Evolutionary conservation across 345 rosid species (phyloP).

Genomic region (Populus alba): DNA sequence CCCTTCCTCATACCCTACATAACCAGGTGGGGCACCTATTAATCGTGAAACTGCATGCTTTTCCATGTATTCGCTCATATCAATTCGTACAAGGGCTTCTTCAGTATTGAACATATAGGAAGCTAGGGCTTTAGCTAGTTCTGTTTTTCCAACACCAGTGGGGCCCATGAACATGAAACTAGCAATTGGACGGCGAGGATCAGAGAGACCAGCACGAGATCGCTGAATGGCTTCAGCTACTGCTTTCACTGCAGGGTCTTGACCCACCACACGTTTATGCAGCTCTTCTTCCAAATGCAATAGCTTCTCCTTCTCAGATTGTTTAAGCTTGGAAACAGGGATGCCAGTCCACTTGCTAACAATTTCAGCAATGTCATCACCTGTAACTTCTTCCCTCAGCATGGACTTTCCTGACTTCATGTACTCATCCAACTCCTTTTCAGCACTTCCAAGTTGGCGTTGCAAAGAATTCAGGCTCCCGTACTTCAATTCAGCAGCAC

Average conservation of each 20-base stretch:
- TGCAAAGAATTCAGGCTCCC: slow-evolving; percentile 90
- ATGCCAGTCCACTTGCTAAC: slow-evolving; percentile 99
- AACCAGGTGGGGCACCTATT: slow-evolving; percentile 99
- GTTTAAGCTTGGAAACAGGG: slow-evolving; percentile 93
- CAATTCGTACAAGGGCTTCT: slow-evolving; percentile 90
- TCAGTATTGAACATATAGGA: slow-evolving; percentile 92
- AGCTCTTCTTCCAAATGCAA: slow-evolving; percentile 83
- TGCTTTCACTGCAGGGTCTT: slow-evolving; percentile 87
- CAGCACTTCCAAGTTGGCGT: slow-evolving; percentile 77
- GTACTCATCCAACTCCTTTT: slow-evolving; percentile 85
- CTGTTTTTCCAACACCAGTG: slow-evolving; percentile 98
- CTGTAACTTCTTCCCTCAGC: slow-evolving; percentile 97
- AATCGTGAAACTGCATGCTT: slow-evolving; percentile 96
- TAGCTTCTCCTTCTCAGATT: slow-evolving; percentile 88
- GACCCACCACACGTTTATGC: slow-evolving; percentile 93
- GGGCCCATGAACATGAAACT: slow-evolving; percentile 99
- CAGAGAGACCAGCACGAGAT: slow-evolving; percentile 96
- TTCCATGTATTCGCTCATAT: slow-evolving; percentile 99
- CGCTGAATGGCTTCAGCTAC: slow-evolving; percentile 98
- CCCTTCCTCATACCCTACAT: slow-evolving; percentile 97
- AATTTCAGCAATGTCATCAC: slow-evolving; percentile 86
- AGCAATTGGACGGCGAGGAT: slow-evolving; percentile 96
- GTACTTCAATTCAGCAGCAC: slow-evolving; percentile 96
- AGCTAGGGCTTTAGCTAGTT: slow-evolving; percentile 90
- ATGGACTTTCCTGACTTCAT: slow-evolving; percentile 90